phyloP scores from a whole-genome alignment of 352 stramenopile species.

The Globisporangium splendens region DNA sequence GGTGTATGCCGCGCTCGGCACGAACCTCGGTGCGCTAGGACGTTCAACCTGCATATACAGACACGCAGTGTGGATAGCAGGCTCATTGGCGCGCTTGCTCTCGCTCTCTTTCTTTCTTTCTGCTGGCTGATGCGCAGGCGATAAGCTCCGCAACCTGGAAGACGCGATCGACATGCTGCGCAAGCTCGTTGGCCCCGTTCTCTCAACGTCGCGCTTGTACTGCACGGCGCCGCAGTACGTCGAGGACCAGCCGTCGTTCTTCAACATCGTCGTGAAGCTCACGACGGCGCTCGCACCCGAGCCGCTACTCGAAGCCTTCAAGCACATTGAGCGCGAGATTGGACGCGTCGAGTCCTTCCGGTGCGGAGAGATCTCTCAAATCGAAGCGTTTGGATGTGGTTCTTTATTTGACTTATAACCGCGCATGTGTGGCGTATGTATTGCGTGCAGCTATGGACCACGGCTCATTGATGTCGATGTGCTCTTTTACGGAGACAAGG shows the following conservation, averaged over 20 bases:
- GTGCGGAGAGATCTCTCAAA: conserved; percentile 14
- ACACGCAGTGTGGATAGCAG: no score
- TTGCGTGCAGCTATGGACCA: conserved; percentile 81
- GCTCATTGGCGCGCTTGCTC: no score
- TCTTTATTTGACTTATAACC: neutral
- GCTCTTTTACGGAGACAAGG: conserved; percentile 86
- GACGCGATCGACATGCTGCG: conserved; percentile 50
- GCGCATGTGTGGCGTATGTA: neutral
- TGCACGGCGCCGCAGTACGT: conserved; percentile 94
- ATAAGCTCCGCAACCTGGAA: conserved; percentile 70
- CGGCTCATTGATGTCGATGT: conserved; percentile 96
- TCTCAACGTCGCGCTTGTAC: conserved; percentile 90
- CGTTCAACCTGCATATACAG: no score
- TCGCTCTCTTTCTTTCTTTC: neutral
- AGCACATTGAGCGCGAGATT: conserved; percentile 87
- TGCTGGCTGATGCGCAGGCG: conserved; percentile 29
- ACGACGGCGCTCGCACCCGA: conserved; percentile 73
- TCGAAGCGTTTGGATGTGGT: neutral
- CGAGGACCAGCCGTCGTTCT: conserved; percentile 92
- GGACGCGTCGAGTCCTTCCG: conserved; percentile 71
- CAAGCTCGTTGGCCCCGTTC: conserved; percentile 40
- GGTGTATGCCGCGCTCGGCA: conserved; percentile 65
- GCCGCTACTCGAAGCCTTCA: conserved; percentile 83
- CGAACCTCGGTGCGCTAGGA: conserved; percentile 53
- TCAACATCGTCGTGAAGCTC: conserved; percentile 92